phyloP scores from a whole-genome alignment of 768 basidiomycete species.

The Hebeloma cylindrosporum region DNA sequence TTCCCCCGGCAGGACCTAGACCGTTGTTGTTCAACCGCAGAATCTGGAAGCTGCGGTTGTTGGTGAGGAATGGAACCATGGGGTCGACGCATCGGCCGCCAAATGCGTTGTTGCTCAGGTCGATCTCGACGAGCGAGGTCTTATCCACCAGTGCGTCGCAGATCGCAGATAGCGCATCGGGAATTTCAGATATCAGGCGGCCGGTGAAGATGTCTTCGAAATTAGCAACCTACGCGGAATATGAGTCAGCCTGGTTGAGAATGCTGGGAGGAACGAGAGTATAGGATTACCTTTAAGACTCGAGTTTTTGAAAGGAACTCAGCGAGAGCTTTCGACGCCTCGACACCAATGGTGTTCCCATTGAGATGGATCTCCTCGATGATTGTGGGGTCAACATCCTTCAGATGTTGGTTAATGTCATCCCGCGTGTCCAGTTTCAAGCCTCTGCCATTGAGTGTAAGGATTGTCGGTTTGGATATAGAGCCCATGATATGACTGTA shows the following conservation, averaged over 20 bases:
- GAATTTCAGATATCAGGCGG: conserved; percentile 94
- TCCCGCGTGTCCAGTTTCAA: conserved; percentile 77
- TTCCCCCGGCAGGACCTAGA: conserved; percentile 87
- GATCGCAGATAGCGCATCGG: conserved; percentile 81
- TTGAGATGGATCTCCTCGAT: conserved; percentile 91
- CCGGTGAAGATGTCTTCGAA: conserved; percentile 98
- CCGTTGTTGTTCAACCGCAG: conserved; percentile 97
- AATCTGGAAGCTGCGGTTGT: conserved; percentile 78
- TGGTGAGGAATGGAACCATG: conserved; percentile 84
- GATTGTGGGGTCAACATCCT: conserved; percentile 57
- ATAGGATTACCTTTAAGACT: conserved; percentile 62
- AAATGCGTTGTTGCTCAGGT: conserved; percentile 96
- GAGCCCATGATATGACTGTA: too few species aligned
- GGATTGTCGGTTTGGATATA: conserved; percentile 30
- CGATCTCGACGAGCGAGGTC: conserved; percentile 78
- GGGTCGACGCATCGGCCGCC: conserved; percentile 94
- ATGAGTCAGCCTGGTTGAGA: conserved; percentile 3
- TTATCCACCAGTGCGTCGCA: conserved; percentile 85
- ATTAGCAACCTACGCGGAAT: conserved; percentile 72
- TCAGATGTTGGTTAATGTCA: conserved; percentile 75
- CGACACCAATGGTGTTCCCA: conserved; percentile 92
- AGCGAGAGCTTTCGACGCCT: conserved; percentile 82
- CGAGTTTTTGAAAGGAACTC: conserved; percentile 71
- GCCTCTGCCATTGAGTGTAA: conserved; percentile 58
- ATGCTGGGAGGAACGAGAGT: not conserved